Evolutionary conservation across 2,329 filamentous ascomycete genomes (phyloP).

Genomic region (Rhynchosporium agropyri): DNA sequence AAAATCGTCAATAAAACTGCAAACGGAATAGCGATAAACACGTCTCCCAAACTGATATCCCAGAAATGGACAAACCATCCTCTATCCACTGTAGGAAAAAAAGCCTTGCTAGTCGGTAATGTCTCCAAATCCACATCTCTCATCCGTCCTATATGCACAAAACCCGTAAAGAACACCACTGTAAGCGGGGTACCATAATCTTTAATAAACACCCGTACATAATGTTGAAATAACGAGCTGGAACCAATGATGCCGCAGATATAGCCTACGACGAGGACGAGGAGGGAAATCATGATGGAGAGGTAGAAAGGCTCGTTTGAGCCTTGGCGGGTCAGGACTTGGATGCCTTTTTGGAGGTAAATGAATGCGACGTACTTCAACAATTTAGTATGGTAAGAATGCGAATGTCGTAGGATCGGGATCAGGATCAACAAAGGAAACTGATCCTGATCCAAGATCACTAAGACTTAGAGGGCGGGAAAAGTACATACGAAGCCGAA

Average conservation of each 20-base stretch:
- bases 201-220: conserved; percentile 79
- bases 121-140: conserved; percentile 66
- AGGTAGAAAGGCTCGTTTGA: conserved; percentile 69
- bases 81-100: conserved; percentile 74
- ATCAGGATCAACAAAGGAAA: no score
- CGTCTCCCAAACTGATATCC: conserved; percentile 70
- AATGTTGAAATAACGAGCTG: conserved; percentile 73
- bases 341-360: conserved; percentile 88
- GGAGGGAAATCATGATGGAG: conserved; percentile 72
- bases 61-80: conserved; percentile 82
- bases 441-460: no score
- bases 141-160: conserved; percentile 86
- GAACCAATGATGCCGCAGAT: conserved; percentile 71
- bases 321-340: conserved; percentile 79
- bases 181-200: conserved; percentile 87
- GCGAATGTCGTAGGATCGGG: no score
- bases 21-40: conserved; percentile 87
- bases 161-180: conserved; percentile 86
- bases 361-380: conserved; percentile 78
- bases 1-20: conserved; percentile 79
- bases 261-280: conserved; percentile 79
- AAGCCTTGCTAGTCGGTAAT: conserved; percentile 75
- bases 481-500: conserved; percentile 66
- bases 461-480: no score
- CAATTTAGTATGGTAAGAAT: no score